Percentiles rank a stretch among this genome's conserved stretches.
phyloP scores from a whole-genome alignment of 1,284 basidiomycete genomes.

The Cystobasidium pallidum region DNA sequence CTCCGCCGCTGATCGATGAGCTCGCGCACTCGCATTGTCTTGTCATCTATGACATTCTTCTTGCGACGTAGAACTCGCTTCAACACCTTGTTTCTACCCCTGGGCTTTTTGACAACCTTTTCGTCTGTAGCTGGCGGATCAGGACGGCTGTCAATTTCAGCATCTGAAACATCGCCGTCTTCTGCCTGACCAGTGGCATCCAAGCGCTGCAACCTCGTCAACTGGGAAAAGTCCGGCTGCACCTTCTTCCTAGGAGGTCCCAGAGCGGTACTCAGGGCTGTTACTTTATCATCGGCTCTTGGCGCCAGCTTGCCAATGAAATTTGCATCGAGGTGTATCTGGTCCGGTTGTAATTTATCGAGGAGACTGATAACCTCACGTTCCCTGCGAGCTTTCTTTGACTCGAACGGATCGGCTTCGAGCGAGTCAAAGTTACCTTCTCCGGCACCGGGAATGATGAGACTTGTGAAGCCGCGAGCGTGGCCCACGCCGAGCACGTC shows the following conservation, averaged over 20 bases:
- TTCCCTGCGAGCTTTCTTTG: slow-evolving; percentile 78
- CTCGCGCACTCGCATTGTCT: slow-evolving; percentile 63
- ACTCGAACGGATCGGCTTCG: slow-evolving; percentile 94
- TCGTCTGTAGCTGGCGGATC: slow-evolving; percentile 57
- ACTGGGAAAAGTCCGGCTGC: slow-evolving; percentile 67
- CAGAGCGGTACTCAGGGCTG: slow-evolving; percentile 58
- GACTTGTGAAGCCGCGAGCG: slow-evolving; percentile 72
- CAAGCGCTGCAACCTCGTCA: slow-evolving; percentile 74
- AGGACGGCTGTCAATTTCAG: slow-evolving; percentile 56
- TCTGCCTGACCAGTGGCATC: slow-evolving; percentile 61
- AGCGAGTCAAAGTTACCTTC: slow-evolving; percentile 92
- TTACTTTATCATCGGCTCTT: neutral
- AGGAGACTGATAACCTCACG: slow-evolving; percentile 86
- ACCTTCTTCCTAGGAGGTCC: slow-evolving; percentile 51
- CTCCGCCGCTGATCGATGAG: slow-evolving; percentile 24
- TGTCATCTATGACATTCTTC: slow-evolving; percentile 89
- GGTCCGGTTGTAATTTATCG: slow-evolving; percentile 94
- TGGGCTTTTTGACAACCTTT: slow-evolving; percentile 76
- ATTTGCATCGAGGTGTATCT: slow-evolving; percentile 77
- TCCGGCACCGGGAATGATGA: slow-evolving; percentile 88
- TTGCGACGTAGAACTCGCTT: slow-evolving; percentile 80
- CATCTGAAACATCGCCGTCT: slow-evolving; percentile 56
- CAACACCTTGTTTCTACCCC: slow-evolving; percentile 69
- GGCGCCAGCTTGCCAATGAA: slow-evolving; percentile 44
- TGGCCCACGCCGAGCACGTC: slow-evolving; percentile 81